phyloP scores from a whole-genome alignment of 2,329 filamentous ascomycete genomes.

The Orbilia blumenaviensis region DNA sequence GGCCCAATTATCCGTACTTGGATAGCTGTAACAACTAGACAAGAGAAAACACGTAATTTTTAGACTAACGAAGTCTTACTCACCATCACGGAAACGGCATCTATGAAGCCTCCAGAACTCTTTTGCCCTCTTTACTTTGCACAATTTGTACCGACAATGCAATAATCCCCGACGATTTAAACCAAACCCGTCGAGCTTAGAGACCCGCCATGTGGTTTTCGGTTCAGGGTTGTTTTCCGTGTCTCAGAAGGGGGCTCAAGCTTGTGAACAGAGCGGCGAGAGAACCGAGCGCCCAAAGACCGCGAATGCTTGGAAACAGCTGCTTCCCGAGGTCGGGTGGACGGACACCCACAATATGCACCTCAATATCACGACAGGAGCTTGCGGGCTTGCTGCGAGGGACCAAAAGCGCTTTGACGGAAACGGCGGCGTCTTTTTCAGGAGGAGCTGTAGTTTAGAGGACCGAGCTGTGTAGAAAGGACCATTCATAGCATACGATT shows the following conservation, averaged over 20 bases:
- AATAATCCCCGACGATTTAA: not conserved
- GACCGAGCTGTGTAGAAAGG: too few species aligned
- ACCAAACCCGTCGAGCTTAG: not conserved
- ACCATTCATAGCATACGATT: not conserved
- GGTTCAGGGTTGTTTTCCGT: conserved; percentile 18
- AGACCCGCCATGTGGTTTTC: not conserved
- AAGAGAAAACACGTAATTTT: not conserved
- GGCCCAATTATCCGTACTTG: too few species aligned
- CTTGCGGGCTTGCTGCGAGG: not conserved
- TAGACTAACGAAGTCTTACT: not conserved
- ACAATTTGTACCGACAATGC: too few species aligned
- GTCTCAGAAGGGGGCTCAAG: conserved; percentile 10
- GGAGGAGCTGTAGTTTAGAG: conserved; percentile 14
- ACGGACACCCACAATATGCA: not conserved
- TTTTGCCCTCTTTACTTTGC: not conserved
- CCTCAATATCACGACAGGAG: conserved; percentile 1
- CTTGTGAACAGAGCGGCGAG: not conserved
- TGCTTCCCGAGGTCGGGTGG: not conserved
- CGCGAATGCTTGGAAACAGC: not conserved
- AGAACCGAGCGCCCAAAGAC: conserved; percentile 8
- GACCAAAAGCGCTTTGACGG: not conserved
- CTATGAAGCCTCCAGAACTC: not conserved
- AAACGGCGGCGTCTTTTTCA: not conserved
- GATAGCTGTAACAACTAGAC: not conserved
- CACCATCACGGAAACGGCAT: not conserved